These are phyloP conservation scores for Acaromyces ingoldii DNA, from an alignment of 1,284 basidiomycete species.

Conservation along the genomic window DNA sequence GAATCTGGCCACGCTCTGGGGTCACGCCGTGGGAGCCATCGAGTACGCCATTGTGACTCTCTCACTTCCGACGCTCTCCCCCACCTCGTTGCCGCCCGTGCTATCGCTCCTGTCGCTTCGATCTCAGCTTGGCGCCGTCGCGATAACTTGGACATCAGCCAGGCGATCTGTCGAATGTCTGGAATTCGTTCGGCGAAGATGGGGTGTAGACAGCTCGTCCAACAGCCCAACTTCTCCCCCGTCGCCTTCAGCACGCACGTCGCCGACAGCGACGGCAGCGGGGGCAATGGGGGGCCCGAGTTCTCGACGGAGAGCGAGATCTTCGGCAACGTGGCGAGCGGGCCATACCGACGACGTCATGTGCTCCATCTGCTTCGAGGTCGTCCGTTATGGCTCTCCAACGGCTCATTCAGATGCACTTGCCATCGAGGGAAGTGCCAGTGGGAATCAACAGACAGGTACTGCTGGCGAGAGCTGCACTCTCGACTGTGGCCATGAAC, in stretches of 20 bases:
- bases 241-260: too few relatives aligned
- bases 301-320: slow-evolving; percentile 12
- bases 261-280: too few relatives aligned
- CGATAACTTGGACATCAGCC: slow-evolving; percentile 23
- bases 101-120: slow-evolving; percentile 26
- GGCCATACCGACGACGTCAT: slow-evolving; percentile 16
- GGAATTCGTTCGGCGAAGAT: slow-evolving; percentile 29
- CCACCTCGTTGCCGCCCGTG: slow-evolving; percentile 28
- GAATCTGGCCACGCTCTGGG: slow-evolving; percentile 22
- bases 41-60: slow-evolving; percentile 26
- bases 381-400: slow-evolving; percentile 15
- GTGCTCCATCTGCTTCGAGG: slow-evolving; percentile 35
- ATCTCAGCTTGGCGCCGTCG: slow-evolving; percentile 20
- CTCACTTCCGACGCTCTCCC: slow-evolving; percentile 28
- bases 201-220: too few relatives aligned
- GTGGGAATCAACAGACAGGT: neutral
- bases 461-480: slow-evolving; percentile 15
- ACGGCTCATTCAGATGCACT: too few relatives aligned
- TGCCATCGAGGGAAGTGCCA: neutral
- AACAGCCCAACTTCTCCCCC: too few relatives aligned
- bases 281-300: too few relatives aligned
- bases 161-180: slow-evolving; percentile 28
- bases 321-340: slow-evolving; percentile 16
- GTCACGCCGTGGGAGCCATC: slow-evolving; percentile 21
- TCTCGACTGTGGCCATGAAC: slow-evolving; percentile 32